Evolutionary conservation across 495 filamentous ascomycete species (phyloP).

Genomic region (Lineolata rhizophorae): DNA sequence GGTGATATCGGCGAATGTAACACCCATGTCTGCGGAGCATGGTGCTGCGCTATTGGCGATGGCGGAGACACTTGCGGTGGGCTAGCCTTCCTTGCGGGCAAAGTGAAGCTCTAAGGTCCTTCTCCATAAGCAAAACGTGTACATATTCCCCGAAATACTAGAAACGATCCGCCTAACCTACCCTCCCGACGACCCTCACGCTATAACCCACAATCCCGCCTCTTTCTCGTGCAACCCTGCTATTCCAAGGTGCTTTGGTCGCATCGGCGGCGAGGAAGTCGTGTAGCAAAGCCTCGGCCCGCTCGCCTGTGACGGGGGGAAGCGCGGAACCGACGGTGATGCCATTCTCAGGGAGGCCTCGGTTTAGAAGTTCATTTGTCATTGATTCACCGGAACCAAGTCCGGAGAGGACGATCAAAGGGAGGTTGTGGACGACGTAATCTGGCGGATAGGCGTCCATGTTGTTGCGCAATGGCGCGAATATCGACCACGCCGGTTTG

Average conservation of each 20-base stretch:
- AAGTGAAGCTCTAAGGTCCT: conserved; percentile 29
- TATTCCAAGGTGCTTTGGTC: conserved; percentile 35
- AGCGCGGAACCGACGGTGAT: conserved; percentile 43
- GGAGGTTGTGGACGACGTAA: conserved; percentile 64
- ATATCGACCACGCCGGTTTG: too few species aligned
- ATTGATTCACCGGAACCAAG: conserved; percentile 22
- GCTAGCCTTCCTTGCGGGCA: conserved; percentile 41
- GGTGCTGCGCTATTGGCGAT: conserved; percentile 23
- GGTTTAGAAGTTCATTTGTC: too few species aligned
- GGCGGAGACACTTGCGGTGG: conserved; percentile 24
- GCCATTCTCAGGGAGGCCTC: neutral
- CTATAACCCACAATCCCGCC: conserved; percentile 25
- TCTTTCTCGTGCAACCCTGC: conserved; percentile 19
- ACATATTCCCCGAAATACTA: too few species aligned
- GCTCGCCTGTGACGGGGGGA: conserved; percentile 36
- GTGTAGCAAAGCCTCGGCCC: conserved; percentile 43
- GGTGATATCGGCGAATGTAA: conserved; percentile 83
- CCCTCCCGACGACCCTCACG: conserved; percentile 54
- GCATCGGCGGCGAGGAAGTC: conserved; percentile 46
- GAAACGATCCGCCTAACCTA: too few species aligned
- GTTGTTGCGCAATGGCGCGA: too few species aligned
- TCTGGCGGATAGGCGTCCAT: conserved; percentile 80
- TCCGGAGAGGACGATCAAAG: conserved; percentile 59
- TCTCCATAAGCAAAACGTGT: too few species aligned
- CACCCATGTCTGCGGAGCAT: conserved; percentile 23